Conservation (phyloP, 2,329 filamentous ascomycete genomes). For the Aspergillus oerlinghausenensis region DNA sequence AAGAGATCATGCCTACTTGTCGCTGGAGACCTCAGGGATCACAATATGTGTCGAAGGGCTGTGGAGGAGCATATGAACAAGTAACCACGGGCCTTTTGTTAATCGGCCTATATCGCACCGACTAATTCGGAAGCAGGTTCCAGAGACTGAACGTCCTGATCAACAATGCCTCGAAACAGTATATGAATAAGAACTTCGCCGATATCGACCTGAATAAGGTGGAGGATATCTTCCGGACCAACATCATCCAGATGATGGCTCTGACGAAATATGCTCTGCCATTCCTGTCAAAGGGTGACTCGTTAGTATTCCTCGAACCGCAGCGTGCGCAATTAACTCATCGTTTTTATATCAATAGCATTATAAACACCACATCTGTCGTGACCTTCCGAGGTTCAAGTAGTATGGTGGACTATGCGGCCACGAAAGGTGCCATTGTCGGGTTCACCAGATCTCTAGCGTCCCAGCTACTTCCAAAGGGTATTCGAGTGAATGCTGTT, state of each 20-base stretch:
- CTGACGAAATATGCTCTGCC: slow-evolving; percentile 54
- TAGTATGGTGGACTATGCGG: slow-evolving; percentile 51
- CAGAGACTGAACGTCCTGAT: slow-evolving; percentile 48
- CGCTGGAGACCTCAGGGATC: slow-evolving; percentile 47
- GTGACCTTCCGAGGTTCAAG: slow-evolving; percentile 52
- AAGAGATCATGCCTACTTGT: slow-evolving; percentile 47
- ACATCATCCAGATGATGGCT: slow-evolving; percentile 57
- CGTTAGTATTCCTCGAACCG: slow-evolving; percentile 27
- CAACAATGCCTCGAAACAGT: slow-evolving; percentile 57
- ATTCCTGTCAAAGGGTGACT: slow-evolving; percentile 50
- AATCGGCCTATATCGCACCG: background rate
- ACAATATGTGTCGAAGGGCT: slow-evolving; percentile 47
- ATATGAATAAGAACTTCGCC: slow-evolving; percentile 49
- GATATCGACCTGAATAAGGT: slow-evolving; percentile 53
- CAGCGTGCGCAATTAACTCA: background rate
- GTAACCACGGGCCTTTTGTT: slow-evolving; percentile 19
- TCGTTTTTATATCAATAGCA: slow-evolving; percentile 28
- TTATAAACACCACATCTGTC: slow-evolving; percentile 55
- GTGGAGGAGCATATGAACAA: slow-evolving; percentile 52
- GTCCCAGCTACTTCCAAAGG: slow-evolving; percentile 51
- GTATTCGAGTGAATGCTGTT: slow-evolving; percentile 52
- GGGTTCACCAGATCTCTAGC: slow-evolving; percentile 53
- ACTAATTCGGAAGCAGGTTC: slow-evolving; percentile 5
- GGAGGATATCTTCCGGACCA: slow-evolving; percentile 54
- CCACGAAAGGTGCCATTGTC: slow-evolving; percentile 56